A percentile compares a stretch with the other conserved stretches of the same genome.
Evolutionary conservation across 2,329 filamentous ascomycete species (phyloP).

Genomic region (Aspergillus luchuensis): DNA sequence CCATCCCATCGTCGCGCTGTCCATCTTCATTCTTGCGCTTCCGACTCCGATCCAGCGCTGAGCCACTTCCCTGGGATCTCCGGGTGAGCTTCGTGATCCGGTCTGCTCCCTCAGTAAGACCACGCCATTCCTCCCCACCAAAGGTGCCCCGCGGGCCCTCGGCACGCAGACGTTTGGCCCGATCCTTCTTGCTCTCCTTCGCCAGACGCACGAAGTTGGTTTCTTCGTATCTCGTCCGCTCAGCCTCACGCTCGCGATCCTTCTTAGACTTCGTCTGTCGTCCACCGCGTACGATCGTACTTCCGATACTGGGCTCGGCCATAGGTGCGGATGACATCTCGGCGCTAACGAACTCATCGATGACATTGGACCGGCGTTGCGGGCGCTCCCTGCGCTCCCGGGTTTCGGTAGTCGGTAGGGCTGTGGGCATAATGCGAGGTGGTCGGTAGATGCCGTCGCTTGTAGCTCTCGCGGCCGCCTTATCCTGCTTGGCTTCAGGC

Average conservation of each 20-base stretch:
- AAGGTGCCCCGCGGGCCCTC: conserved; percentile 58
- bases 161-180: conserved; percentile 60
- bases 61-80: conserved; percentile 60
- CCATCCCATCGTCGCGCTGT: conserved; percentile 62
- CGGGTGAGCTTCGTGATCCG: conserved; percentile 81
- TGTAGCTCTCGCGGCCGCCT: conserved; percentile 33
- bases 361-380: conserved; percentile 73
- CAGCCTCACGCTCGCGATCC: conserved; percentile 75
- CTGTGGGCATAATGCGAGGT: conserved; percentile 81
- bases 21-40: conserved; percentile 78
- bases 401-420: conserved; percentile 71
- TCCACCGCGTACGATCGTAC: conserved; percentile 78
- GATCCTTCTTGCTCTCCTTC: conserved; percentile 83
- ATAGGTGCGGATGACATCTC: conserved; percentile 81
- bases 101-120: conserved; percentile 80
- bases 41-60: conserved; percentile 76
- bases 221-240: conserved; percentile 86
- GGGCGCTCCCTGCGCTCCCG: conserved; percentile 62
- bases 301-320: conserved; percentile 87
- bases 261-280: conserved; percentile 75
- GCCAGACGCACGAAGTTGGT: conserved; percentile 86
- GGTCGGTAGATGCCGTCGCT: conserved; percentile 79
- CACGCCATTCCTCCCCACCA: conserved; percentile 92
- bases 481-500: conserved; percentile 30
- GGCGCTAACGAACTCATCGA: conserved; percentile 87